Evolutionary conservation across 371 early-diverging fungal genomes (phyloP), one percentile per base, ranked within the genome.

Genomic region (Mucor ambiguus): DNA sequence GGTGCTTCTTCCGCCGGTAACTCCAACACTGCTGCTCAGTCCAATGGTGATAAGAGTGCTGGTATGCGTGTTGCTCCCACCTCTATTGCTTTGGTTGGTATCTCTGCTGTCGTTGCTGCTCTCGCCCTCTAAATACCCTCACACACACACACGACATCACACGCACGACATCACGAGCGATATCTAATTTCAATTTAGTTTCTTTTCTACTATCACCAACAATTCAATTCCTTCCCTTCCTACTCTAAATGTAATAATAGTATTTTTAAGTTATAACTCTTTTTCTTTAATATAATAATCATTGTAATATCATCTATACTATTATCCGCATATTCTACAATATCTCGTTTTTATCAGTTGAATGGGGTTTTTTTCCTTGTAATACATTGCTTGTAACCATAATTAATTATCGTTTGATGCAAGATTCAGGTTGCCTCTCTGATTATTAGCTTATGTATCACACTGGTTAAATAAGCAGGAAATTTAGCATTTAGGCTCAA

Each of bases 71-170:
- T 63, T 63, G 33, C 58, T n/a, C 68, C 67, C 52, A 20, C 59
- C 32, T 41, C 66, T 0, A 41, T 61, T 58, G 63, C 59, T 37
- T 37, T 70, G 4, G 62, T 67, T 52, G 67, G 60, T 22, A 22
- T 63, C 41, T 66, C 71, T 55, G 67, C 63, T 49, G 24, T 67
- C 14, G 54, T 48, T 18, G 61, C 71, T 60, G 65, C 57, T 44
- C 38, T 43, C 5, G 29, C 32, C 28, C 26, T 37, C 33, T 62
- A 26, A 43, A 43, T 43, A 26, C 41, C 14, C 48, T 29, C 33
- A 4, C 56, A 20, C 60, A 43, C 32, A 18, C 7, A 9, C 41
- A n/a, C n/a, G n/a, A n/a, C n/a, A n/a, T n/a, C n/a, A n/a, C n/a
- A 46, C 43, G 29, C 38, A 60, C 41, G 41, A 48, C 43, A 43